Base-by-base conservation (phyloP, 306 rosid genomes). In the Vicia faba region DNA sequence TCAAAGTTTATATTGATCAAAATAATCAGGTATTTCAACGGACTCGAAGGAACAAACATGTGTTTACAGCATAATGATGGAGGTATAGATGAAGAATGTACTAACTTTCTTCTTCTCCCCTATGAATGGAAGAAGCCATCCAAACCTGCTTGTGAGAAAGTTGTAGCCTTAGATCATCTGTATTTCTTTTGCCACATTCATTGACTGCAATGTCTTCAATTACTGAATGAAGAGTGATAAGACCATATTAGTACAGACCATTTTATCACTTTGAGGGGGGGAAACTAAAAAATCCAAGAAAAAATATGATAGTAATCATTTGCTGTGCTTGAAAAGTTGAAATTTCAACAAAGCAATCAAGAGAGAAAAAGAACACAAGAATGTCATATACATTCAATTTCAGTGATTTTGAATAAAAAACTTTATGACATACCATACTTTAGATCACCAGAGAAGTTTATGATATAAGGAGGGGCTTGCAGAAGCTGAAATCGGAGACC, bases 111-210 rank as follows among this genome's bases (percentile, higher is more conserved):
- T 92, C 98, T 80, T 92, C 96, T 28, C 96, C 93, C 81, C 76
- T 83, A 69, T 92, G 98, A 81, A 92, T 84, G 46, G 98, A 92
- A 63, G 96, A 84, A 75, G 93, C 96, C 98, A 92, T 84, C 98
- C 96, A 92, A 76, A 89, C 89, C 79, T 64, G 79, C 82, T 84
- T 84, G 67, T 70, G 75, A 54, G 86, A 79, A 74, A 87, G 79
- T 25, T 86, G 80, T 57, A 35, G 65, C 54, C 73, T 82, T 71
- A 92, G 70, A 66, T 84, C 76, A 29, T 87, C 89, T 64, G 83
- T 57, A 44, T 26, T 80, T 72, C 40, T 75, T 23, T 44, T 55
- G 75, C 81, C 82, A 49, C 71, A 74, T 81, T 75, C 85, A 18
- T 79, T 68, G 68, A 77, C 69, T 31, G 75, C 91, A 75, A 70